phyloP scores from a whole-genome alignment of 2,329 filamentous ascomycete genomes.

The Exophiala oligosperma region DNA sequence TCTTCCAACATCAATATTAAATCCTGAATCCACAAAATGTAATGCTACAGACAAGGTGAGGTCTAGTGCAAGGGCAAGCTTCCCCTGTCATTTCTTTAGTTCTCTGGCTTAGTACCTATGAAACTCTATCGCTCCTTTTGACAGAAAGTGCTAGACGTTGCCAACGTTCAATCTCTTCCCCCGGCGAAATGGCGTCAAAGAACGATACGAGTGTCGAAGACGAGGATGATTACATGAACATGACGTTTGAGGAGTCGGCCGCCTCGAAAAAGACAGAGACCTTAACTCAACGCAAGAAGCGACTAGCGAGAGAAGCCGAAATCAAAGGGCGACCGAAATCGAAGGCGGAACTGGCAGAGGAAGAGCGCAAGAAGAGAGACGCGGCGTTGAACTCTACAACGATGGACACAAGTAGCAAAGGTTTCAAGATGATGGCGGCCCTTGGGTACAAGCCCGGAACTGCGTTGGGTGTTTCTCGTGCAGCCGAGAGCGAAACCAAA shows the following conservation, averaged over 20 bases:
- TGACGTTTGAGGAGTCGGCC: constrained; percentile 74
- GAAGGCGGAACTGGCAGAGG: constrained; percentile 77
- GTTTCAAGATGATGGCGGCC: constrained; percentile 93
- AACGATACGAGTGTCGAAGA: constrained; percentile 42
- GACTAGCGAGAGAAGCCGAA: constrained; percentile 62
- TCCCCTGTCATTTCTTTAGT: too few species aligned
- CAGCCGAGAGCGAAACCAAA: constrained; percentile 31
- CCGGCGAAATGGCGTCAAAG: constrained; percentile 3
- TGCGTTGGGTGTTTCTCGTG: constrained; percentile 66
- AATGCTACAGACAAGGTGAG: too few species aligned
- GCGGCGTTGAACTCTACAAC: constrained; percentile 73
- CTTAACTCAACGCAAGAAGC: constrained; percentile 60
- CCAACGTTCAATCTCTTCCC: too few species aligned
- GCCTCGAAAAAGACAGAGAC: constrained; percentile 55
- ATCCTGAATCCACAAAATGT: too few species aligned
- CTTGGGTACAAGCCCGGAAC: constrained; percentile 84
- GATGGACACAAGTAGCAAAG: constrained; percentile 70
- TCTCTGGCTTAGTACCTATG: too few species aligned
- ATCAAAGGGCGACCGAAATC: constrained; percentile 66
- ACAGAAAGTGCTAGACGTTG: too few species aligned
- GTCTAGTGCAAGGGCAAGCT: too few species aligned
- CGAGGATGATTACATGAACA: constrained; percentile 96
- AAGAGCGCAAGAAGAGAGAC: constrained; percentile 71
- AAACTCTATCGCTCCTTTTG: too few species aligned
- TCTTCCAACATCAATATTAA: too few species aligned